Evolutionary conservation across 1,139 yeast genomes (phyloP), one percentile per base, ranked within the genome.

Genomic region (Yarrowia galli): DNA sequence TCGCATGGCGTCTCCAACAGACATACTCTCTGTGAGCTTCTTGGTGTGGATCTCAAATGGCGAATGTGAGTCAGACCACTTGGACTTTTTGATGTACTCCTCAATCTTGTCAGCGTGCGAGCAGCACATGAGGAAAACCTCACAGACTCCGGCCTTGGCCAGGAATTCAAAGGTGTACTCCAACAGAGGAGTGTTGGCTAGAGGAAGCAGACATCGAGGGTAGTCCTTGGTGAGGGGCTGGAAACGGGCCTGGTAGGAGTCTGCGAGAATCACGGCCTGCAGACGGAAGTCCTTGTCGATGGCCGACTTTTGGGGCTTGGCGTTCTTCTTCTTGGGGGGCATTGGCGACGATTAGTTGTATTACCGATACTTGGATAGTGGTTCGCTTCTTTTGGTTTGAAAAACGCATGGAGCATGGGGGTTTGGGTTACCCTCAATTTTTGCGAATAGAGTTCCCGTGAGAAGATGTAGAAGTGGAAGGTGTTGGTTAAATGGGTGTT

Each of bases 1-100:
- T 77, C 99, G 85, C 96, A 95, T 89, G 38, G 97, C 97, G 80
- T 95, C 99, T 71, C 99, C 99, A 7, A 93, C 96, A 22, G 97
- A 91, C 76, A 93, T 82, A 18, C 96, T 88, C 76, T 93, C 98
- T 56, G 92, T 86, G n/a, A 96, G 86, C 82, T 91, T 85, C 67
- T 95, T 85, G 3, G 96, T 89, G 65, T 87, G 86, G 58, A 95
- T 83, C 69, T 85, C 84, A 78, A 95, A 93, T 1, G 98, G 97
- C 2, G 96, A 85, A 74, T 87, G 86, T 2, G 88, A 82, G 23
- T 80, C 74, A 63, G 82, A 84, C 98, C 98, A 95, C 77, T 89
- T 90, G 38, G 97, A 89, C n/a, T 73, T 72, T 69, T 88, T 91
- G 68, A 95, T 87, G 76, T 96, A 95, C 53, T 84, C 85, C 75